Base-by-base conservation (phyloP, 345 rosid genomes). In the Draba incana region DNA sequence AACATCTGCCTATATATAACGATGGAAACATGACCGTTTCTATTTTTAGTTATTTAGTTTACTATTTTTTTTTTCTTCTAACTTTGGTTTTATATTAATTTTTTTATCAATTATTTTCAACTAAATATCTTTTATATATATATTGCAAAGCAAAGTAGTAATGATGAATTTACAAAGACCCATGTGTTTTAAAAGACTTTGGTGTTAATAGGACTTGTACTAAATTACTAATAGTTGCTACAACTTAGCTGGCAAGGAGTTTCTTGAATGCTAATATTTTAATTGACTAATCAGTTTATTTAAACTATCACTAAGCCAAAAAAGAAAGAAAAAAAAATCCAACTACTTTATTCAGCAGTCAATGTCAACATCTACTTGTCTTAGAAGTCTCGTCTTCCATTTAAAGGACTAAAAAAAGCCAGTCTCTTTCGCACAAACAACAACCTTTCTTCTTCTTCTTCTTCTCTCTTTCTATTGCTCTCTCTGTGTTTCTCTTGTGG, bases 221-320 rank as follows among this genome's bases (percentile, higher is more conserved):
- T 20, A 20, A 20, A 20, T 20, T 20, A 20, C 20, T 20, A 20
- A 20, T 57, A 31, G 37, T 45, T 45, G 15, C 28, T 2, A 51
- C 56, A 71, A 71, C 75, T 71, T 71, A 71, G 75, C 30, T 71
- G 69, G 49, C 63, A 71, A 71, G 56, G 48, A 62, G 75, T 62
- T 44, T 10, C 62, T 47, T 33, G 31, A 28, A 8, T 31, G 45
- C 31, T 44, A 43, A 35, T 16, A 16, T 28, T 35, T 10, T 16
- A 37, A 50, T 50, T 11, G 10, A 31, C 10, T 27, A 57, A 48
- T 60, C 60, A 69, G 53, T 60, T 60, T 2, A 13, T 54, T 6
- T 45, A 61, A 44, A 4, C 25, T 49, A 4, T 57, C 41, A 68
- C 7, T 10, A 47, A 25, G 8, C 48, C 47, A 6, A 41, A 4